A percentile compares a stretch with the other conserved stretches of the same genome.
phyloP scores from a whole-genome alignment of 768 basidiomycete genomes.

The Neoboletus subvelutipes region DNA sequence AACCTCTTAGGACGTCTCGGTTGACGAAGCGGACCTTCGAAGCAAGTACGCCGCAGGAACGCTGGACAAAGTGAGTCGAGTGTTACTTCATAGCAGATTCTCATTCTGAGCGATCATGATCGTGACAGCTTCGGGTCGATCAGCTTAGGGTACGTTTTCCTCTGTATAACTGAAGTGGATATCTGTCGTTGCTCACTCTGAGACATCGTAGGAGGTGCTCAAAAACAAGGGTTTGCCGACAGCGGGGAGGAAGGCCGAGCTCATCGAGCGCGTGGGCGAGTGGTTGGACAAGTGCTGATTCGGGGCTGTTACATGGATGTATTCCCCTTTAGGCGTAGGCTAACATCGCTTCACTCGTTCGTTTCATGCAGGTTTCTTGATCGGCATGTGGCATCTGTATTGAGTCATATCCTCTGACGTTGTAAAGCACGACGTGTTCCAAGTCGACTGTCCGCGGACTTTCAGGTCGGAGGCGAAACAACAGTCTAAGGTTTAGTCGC shows the following conservation, averaged over 20 bases:
- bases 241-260: conserved; percentile 72
- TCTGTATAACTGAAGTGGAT: not conserved
- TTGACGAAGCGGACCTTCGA: conserved; percentile 73
- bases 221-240: conserved; percentile 60
- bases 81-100: not conserved
- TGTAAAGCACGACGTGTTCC: not conserved
- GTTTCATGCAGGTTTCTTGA: conserved; percentile 8
- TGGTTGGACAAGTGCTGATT: conserved; percentile 50
- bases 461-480: not conserved
- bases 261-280: conserved; percentile 62
- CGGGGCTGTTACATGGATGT: not conserved
- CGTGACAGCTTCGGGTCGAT: conserved; percentile 65
- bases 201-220: conserved; percentile 58
- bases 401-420: not conserved
- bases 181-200: not conserved
- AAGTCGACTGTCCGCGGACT: not conserved
- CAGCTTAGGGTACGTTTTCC: conserved; percentile 63
- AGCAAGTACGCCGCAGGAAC: conserved; percentile 58
- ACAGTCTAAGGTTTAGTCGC: not conserved
- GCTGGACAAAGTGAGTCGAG: conserved; percentile 59
- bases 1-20: conserved; percentile 55
- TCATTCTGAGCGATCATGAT: conserved; percentile 6
- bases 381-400: conserved; percentile 26
- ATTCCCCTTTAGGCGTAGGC: not conserved
- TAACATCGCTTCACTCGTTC: not conserved